A percentile compares a stretch with the other conserved stretches of the same genome.
Evolutionary conservation across 2,329 filamentous ascomycete species (phyloP).

Genomic region (Fusarium begoniae): DNA sequence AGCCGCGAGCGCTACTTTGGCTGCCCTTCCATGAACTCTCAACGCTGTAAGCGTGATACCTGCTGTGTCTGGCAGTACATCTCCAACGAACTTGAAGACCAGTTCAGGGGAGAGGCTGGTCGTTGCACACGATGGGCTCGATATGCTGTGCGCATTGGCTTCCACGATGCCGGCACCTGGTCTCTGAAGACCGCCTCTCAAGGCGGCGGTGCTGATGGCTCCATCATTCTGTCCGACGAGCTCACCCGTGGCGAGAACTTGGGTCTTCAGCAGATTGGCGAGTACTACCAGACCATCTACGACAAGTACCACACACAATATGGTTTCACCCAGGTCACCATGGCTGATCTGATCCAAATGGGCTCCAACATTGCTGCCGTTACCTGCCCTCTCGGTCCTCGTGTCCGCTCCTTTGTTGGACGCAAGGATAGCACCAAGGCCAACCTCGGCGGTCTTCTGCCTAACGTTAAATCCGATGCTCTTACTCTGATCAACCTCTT

Average conservation of each 20-base stretch:
- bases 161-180: slow-evolving; percentile 59
- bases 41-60: slow-evolving; percentile 49
- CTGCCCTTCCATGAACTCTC: slow-evolving; percentile 35
- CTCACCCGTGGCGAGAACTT: slow-evolving; percentile 55
- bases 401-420: slow-evolving; percentile 61
- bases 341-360: slow-evolving; percentile 65
- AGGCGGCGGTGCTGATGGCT: slow-evolving; percentile 59
- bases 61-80: slow-evolving; percentile 59
- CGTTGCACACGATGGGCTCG: slow-evolving; percentile 56
- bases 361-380: slow-evolving; percentile 60
- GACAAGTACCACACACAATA: slow-evolving; percentile 49
- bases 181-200: slow-evolving; percentile 45
- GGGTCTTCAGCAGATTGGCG: slow-evolving; percentile 57
- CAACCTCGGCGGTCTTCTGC: slow-evolving; percentile 54
- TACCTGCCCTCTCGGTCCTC: slow-evolving; percentile 56
- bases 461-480: slow-evolving; percentile 54
- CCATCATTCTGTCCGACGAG: slow-evolving; percentile 52
- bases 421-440: slow-evolving; percentile 55
- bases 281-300: slow-evolving; percentile 51
- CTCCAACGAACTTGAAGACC: slow-evolving; percentile 49
- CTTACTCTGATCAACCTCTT: slow-evolving; percentile 60
- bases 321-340: slow-evolving; percentile 53
- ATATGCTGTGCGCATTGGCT: slow-evolving; percentile 56
- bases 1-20: slow-evolving; percentile 38
- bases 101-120: slow-evolving; percentile 50